phyloP scores from a whole-genome alignment of 352 stramenopile species.

The Pythium oligandrum region DNA sequence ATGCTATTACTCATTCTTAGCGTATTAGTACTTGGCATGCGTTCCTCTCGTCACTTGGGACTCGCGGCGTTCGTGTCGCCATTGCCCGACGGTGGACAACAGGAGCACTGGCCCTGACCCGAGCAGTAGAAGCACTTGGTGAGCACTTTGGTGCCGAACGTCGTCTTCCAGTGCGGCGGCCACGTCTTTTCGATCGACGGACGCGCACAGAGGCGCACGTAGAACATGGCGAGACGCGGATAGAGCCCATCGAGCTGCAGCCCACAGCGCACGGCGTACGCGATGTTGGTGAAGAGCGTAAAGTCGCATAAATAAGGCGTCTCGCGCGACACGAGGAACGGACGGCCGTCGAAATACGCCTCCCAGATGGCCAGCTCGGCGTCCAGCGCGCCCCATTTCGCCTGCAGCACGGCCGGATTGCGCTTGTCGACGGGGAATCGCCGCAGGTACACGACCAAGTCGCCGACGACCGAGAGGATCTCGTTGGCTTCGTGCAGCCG shows the following conservation, averaged over 20 bases:
- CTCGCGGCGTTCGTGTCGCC: background rate
- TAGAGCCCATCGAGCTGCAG: conserved; percentile 79
- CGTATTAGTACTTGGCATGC: no score
- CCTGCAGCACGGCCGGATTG: conserved; percentile 49
- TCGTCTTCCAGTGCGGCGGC: conserved; percentile 80
- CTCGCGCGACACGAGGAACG: conserved; percentile 60
- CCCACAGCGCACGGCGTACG: conserved; percentile 80
- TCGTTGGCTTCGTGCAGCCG: conserved; percentile 81
- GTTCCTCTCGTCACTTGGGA: background rate
- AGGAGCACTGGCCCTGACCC: conserved; percentile 19
- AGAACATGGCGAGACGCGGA: conserved; percentile 72
- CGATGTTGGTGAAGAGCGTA: conserved; percentile 83
- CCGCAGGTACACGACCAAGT: conserved; percentile 76
- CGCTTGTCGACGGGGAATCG: conserved; percentile 57
- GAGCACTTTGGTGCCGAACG: conserved; percentile 69
- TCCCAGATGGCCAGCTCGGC: conserved; percentile 77
- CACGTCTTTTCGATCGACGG: conserved; percentile 73
- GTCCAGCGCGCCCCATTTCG: conserved; percentile 70
- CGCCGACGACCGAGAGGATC: conserved; percentile 76
- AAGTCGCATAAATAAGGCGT: conserved; percentile 73
- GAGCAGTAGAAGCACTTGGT: conserved; percentile 72
- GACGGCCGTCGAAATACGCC: conserved; percentile 52
- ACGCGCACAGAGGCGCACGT: conserved; percentile 64
- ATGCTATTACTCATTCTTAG: background rate
- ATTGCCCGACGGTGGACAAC: conserved; percentile 7